Conservation (phyloP, 306 rosid species). For the Ammopiptanthus mongolicus region DNA sequence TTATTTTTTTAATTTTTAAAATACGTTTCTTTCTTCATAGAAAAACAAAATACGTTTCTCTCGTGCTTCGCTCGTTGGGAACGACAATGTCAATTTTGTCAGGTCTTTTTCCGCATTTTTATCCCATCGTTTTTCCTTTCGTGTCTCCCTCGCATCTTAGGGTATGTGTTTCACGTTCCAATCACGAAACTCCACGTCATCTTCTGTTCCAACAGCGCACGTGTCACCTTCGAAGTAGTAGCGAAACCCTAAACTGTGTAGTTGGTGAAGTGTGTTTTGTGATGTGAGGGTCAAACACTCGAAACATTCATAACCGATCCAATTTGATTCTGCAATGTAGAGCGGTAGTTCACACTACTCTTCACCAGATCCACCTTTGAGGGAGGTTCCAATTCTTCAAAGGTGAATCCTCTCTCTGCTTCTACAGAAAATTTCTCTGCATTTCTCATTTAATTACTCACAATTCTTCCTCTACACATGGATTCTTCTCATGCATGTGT, state of each 20-base stretch:
- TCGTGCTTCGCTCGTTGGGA: neutral
- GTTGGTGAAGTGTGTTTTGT: no score
- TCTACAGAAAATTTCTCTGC: neutral
- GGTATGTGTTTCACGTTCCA: neutral
- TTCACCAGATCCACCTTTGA: neutral
- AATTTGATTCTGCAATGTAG: neutral
- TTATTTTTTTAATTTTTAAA: no score
- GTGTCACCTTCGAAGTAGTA: neutral
- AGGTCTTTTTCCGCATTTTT: neutral
- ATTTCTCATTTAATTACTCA: neutral
- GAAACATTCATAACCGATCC: neutral
- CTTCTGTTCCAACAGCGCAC: neutral
- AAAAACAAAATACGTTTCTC: neutral
- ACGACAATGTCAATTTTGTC: neutral
- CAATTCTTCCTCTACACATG: neutral
- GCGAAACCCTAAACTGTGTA: neutral
- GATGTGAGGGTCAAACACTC: neutral
- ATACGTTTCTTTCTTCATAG: no score
- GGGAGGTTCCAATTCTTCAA: neutral
- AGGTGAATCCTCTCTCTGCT: constrained; percentile 3
- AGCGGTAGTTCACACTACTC: neutral
- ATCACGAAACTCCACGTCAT: neutral
- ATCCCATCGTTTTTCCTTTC: neutral
- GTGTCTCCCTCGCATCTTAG: neutral
- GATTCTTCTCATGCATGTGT: neutral